Percentiles rank a stretch among this genome's conserved stretches.
phyloP scores from a whole-genome alignment of 2,329 filamentous ascomycete species.

The Nemania abortiva region DNA sequence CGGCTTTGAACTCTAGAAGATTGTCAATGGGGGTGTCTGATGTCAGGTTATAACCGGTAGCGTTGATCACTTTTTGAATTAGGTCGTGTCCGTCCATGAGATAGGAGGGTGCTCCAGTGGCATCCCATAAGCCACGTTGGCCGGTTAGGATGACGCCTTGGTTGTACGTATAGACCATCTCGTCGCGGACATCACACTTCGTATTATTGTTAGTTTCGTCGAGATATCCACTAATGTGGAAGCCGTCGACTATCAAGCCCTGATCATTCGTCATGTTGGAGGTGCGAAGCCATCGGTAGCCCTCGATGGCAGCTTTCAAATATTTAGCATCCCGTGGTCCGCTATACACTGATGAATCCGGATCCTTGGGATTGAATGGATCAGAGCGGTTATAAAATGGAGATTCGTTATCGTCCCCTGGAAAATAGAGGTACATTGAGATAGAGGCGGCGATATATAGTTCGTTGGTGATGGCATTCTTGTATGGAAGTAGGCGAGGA shows the following conservation, averaged over 20 bases:
- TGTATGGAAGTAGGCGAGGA: slow-evolving; percentile 83
- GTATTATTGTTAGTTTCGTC: slow-evolving; percentile 73
- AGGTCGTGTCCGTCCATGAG: slow-evolving; percentile 84
- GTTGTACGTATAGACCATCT: slow-evolving; percentile 96
- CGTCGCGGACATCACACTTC: slow-evolving; percentile 82
- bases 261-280: slow-evolving; percentile 83
- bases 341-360: slow-evolving; percentile 53
- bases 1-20: slow-evolving; percentile 49
- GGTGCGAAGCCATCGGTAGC: slow-evolving; percentile 81
- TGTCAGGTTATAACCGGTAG: slow-evolving; percentile 79
- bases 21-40: slow-evolving; percentile 58
- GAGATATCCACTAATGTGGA: slow-evolving; percentile 79
- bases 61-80: slow-evolving; percentile 77
- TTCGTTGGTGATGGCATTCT: slow-evolving; percentile 96
- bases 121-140: slow-evolving; percentile 81
- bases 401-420: slow-evolving; percentile 79
- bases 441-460: slow-evolving; percentile 87
- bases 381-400: slow-evolving; percentile 65
- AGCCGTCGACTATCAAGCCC: slow-evolving; percentile 88
- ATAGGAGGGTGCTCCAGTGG: slow-evolving; percentile 78
- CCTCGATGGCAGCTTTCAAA: slow-evolving; percentile 78
- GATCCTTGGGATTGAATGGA: slow-evolving; percentile 41
- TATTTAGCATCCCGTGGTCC: slow-evolving; percentile 70
- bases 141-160: slow-evolving; percentile 91
- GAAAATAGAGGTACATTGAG: slow-evolving; percentile 90